A percentile compares a stretch with the other conserved stretches of the same genome.
phyloP scores from a whole-genome alignment of 1,139 yeast species.

The Candida smagusa region DNA sequence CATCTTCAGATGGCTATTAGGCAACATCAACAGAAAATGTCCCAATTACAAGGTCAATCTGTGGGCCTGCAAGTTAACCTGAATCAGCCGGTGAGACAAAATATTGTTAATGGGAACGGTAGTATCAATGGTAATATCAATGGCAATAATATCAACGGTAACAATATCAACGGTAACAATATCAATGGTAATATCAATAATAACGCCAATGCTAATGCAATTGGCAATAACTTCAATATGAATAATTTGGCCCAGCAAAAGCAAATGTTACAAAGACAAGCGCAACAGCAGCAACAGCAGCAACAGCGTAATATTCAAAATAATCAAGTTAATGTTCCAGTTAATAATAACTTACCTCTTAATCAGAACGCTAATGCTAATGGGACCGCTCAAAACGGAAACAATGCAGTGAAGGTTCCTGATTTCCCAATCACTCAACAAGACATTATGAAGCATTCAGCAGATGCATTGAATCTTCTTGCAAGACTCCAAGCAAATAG shows the following conservation, averaged over 20 bases:
- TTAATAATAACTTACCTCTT: conserved; percentile 9
- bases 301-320: conserved; percentile 10
- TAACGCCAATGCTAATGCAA: conserved; percentile 1
- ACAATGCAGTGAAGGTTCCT: conserved; percentile 27
- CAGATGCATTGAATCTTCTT: conserved; percentile 41
- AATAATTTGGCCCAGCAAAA: conserved; percentile 31
- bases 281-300: conserved; percentile 22
- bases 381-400: conserved; percentile 4
- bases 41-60: conserved; percentile 11
- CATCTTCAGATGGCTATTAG: conserved; percentile 49
- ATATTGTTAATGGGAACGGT: too few species aligned
- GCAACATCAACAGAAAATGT: conserved; percentile 25
- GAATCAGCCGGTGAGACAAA: conserved; percentile 3
- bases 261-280: conserved; percentile 33
- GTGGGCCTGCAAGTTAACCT: conserved; percentile 8
- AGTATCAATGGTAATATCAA: conserved; percentile 13
- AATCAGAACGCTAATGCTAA: conserved; percentile 9
- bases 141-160: conserved; percentile 11
- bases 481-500: conserved; percentile 38
- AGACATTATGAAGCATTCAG: conserved; percentile 38
- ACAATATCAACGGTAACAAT: conserved; percentile 16
- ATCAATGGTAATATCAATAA: not conserved
- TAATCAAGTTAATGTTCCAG: conserved; percentile 2
- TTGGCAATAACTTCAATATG: conserved; percentile 10
- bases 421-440: conserved; percentile 40